Percentiles rank a stretch among this genome's conserved stretches.
These are phyloP conservation scores for Aspergillus persii DNA, from an alignment of 2,329 filamentous ascomycete genomes.

Conservation along the genomic window DNA sequence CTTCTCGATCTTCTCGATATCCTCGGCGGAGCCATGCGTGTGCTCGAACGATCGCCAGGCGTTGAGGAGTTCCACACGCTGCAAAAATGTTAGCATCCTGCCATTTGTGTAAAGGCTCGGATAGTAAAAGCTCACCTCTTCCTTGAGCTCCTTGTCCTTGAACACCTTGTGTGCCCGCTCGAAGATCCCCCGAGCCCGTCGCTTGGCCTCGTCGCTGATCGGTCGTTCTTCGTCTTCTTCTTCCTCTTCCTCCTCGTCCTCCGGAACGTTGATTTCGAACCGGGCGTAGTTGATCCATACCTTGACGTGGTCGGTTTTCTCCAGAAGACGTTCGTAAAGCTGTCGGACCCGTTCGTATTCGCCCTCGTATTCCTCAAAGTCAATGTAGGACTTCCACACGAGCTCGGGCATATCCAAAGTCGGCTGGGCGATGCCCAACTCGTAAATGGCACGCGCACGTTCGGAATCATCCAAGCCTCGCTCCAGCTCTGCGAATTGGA, in stretches of 20 bases:
- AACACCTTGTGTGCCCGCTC: constrained; percentile 80
- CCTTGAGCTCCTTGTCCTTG: constrained; percentile 86
- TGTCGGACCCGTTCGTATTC: constrained; percentile 79
- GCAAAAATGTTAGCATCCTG: constrained; percentile 32
- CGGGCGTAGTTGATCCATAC: constrained; percentile 99
- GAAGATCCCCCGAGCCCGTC: constrained; percentile 78
- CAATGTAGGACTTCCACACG: constrained; percentile 97
- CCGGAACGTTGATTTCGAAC: constrained; percentile 93
- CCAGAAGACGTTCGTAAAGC: constrained; percentile 84
- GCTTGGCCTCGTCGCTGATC: constrained; percentile 80
- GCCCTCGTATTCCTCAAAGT: constrained; percentile 94
- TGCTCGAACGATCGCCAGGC: constrained; percentile 92
- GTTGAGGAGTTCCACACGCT: constrained; percentile 83
- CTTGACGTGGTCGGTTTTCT: constrained; percentile 98
- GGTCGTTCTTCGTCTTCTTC: constrained; percentile 56
- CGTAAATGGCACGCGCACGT: constrained; percentile 84
- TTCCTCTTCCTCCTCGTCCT: constrained; percentile 64
- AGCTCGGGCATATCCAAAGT: constrained; percentile 95
- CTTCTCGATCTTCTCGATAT: constrained; percentile 79
- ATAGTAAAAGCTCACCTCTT: constrained; percentile 58
- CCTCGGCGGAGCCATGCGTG: constrained; percentile 71
- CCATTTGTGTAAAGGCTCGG: neutral
- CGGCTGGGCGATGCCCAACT: constrained; percentile 79
- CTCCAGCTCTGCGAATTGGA: constrained; percentile 92
- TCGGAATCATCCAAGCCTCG: constrained; percentile 86